Conservation (phyloP, 345 rosid species). For the Passiflora organensis region DNA sequence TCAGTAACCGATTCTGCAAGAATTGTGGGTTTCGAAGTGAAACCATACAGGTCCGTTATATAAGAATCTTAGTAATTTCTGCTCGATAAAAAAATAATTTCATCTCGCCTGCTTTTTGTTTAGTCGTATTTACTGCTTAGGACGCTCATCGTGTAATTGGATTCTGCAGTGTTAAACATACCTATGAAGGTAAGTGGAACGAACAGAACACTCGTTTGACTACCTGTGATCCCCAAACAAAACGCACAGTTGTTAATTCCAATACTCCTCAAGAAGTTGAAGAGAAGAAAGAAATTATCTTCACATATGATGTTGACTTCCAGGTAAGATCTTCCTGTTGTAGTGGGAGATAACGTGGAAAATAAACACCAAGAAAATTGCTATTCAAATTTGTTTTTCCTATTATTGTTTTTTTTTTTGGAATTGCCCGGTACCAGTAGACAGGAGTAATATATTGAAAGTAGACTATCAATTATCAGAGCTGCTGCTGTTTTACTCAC, state of each 20-base stretch:
- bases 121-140: background rate
- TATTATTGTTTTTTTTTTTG: no score
- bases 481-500: no score
- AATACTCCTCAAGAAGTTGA: slow-evolving; percentile 88
- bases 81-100: no score
- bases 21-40: slow-evolving; percentile 96
- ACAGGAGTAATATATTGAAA: no score
- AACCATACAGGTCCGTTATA: slow-evolving; percentile 65
- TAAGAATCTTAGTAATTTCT: slow-evolving; percentile 2
- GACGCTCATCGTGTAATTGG: background rate
- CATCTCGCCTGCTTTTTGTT: background rate
- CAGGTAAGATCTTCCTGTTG: slow-evolving; percentile 54
- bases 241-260: slow-evolving; percentile 67
- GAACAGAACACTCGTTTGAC: slow-evolving; percentile 58
- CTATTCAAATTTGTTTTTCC: no score
- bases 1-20: slow-evolving; percentile 66
- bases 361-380: no score
- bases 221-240: slow-evolving; percentile 80
- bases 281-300: slow-evolving; percentile 64
- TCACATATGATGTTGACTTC: slow-evolving; percentile 89
- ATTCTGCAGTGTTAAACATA: slow-evolving; percentile 65
- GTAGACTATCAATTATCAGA: no score
- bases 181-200: slow-evolving; percentile 73
- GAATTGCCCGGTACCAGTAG: no score
- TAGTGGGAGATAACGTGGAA: no score